Percentiles rank a stretch among this genome's conserved stretches.
phyloP scores from a whole-genome alignment of 192 early-diverging fungal species.

The Linderina pennispora region DNA sequence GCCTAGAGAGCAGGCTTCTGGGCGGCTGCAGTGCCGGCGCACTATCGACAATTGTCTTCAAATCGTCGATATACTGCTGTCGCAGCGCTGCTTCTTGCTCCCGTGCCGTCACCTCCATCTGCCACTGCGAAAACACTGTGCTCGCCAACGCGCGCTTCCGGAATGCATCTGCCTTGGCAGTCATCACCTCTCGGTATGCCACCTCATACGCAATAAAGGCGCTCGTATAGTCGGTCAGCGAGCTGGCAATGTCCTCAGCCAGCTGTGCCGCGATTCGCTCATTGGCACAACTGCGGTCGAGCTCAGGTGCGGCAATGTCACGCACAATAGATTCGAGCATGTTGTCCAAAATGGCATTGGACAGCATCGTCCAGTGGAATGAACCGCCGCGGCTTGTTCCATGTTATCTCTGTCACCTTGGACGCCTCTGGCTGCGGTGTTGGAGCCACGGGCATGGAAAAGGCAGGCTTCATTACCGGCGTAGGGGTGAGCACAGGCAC shows the following conservation, averaged over 20 bases:
- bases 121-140: constrained; percentile 16
- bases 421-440: too few species aligned
- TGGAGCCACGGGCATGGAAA: neutral
- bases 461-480: neutral
- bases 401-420: too few species aligned
- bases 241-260: constrained; percentile 17
- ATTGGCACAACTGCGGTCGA: too few species aligned
- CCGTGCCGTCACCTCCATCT: constrained; percentile 21
- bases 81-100: constrained; percentile 27
- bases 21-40: constrained; percentile 9
- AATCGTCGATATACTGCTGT: constrained; percentile 28
- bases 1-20: neutral
- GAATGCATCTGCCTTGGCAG: constrained; percentile 31
- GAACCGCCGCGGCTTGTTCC: constrained; percentile 34
- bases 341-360: constrained; percentile 26
- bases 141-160: constrained; percentile 14
- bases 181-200: constrained; percentile 19
- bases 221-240: constrained; percentile 30
- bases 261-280: constrained; percentile 20
- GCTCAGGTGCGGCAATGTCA: constrained; percentile 11
- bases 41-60: constrained; percentile 24
- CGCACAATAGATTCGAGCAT: constrained; percentile 18
- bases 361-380: constrained; percentile 40
- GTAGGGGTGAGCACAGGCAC: too few species aligned
- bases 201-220: constrained; percentile 38